Base-by-base conservation (phyloP, 2,329 filamentous ascomycete species). In the Sarocladiaceae sp. region DNA sequence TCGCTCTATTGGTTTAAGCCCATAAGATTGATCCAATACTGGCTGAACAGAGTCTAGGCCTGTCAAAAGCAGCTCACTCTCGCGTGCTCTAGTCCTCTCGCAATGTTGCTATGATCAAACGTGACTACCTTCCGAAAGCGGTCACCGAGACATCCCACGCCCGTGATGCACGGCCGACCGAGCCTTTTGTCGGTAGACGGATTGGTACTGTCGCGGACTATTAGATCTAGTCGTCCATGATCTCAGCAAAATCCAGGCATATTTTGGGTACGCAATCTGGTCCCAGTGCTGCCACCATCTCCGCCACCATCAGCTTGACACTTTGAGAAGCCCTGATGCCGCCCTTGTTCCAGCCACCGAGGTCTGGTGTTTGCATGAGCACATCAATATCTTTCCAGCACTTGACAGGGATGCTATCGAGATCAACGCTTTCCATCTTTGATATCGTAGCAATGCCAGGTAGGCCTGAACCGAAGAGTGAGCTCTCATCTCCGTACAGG, bases 211-310 rank as follows among this genome's bases (percentile, higher is more conserved):
- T 8, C 15, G 5, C 26, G n/a, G n/a, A n/a, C n/a, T n/a, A n/a
- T 26, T 3, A 20, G 5, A 31, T 48, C 26, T n/a, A 48, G 11
- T 48, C 44, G 3, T 13, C 44, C 44, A 33, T 48, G 17, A 31
- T 31, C 26, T 29, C 28, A n/a, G 53, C 52, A 53, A 87, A 78
- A 59, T 86, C 79, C 13, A 90, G 66, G 37, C 83, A 79, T 17
- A 88, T 70, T 50, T 76, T 70, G 18, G 66, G 68, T 40, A 82
- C 72, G 47, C 86, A 63, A 39, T 85, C 80, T 1, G 77, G 72
- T 0, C 88, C 88, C 40, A 90, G 66, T 11, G 80, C 79, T 3
- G 86, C 84, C 3, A 84, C 79, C 49, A 90, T 63, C 60, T 90
- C 86, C 1, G 82, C 86, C 53, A 91, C 76, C 31, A 77, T 73